phyloP scores from a whole-genome alignment of 768 basidiomycete species.

The Omphalotus guepiniiformis region DNA sequence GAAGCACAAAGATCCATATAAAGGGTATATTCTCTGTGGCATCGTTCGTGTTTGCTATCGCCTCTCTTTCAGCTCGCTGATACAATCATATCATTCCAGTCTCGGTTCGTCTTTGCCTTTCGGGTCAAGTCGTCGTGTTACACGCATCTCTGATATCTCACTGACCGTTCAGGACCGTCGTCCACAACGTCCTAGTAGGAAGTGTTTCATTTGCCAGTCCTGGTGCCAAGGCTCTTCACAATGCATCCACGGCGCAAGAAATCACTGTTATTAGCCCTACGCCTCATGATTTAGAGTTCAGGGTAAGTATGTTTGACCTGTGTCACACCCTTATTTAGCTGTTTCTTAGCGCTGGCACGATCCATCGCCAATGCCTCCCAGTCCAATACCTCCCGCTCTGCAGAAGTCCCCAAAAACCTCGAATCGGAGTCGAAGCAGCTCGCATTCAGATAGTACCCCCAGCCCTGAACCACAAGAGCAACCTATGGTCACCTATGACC shows the following conservation, averaged over 20 bases:
- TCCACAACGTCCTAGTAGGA: constrained; percentile 70
- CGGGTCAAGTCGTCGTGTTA: neutral
- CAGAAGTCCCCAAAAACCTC: neutral
- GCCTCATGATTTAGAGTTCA: constrained; percentile 48
- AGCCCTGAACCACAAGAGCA: constrained; percentile 8
- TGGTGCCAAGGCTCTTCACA: constrained; percentile 72
- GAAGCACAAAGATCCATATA: constrained; percentile 74
- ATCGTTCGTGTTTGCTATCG: constrained; percentile 47
- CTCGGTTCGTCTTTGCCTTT: constrained; percentile 17
- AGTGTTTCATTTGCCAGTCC: constrained; percentile 77
- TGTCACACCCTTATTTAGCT: neutral
- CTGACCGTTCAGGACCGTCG: constrained; percentile 47
- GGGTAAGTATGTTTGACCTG: constrained; percentile 30
- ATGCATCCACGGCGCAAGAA: constrained; percentile 80
- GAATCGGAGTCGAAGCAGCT: neutral
- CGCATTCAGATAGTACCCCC: neutral
- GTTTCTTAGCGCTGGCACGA: constrained; percentile 64
- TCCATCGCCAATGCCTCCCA: constrained; percentile 54
- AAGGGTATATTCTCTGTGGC: constrained; percentile 70
- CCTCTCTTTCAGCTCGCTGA: constrained; percentile 1
- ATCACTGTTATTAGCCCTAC: constrained; percentile 67
- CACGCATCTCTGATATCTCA: constrained; percentile 5
- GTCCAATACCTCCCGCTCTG: neutral
- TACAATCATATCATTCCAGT: constrained; percentile 15
- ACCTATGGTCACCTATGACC: constrained; percentile 47